phyloP scores from a whole-genome alignment of 257 asterid species.

The Solanum peruvianum region DNA sequence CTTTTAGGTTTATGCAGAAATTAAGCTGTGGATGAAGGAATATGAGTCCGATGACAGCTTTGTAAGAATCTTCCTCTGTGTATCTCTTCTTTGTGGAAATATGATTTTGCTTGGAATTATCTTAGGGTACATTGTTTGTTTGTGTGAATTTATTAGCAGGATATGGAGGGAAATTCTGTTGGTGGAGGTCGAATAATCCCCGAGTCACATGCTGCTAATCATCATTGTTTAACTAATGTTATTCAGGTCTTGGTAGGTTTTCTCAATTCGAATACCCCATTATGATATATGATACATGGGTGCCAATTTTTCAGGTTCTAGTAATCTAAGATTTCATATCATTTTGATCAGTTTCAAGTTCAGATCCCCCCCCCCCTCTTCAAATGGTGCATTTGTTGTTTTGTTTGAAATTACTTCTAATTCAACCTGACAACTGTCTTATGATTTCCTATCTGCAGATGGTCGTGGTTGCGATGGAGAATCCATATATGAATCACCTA shows the following conservation, averaged over 20 bases:
- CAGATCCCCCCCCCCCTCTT: neutral
- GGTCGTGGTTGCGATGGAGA: slow-evolving; percentile 37
- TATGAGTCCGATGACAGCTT: slow-evolving; percentile 22
- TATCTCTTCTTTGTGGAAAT: neutral
- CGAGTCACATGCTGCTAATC: slow-evolving; percentile 15
- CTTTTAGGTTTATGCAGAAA: slow-evolving; percentile 45
- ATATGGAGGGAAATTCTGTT: slow-evolving; percentile 8
- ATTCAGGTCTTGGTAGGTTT: slow-evolving; percentile 41
- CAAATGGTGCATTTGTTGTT: neutral
- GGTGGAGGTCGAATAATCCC: slow-evolving; percentile 1
- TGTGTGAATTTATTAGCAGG: slow-evolving; percentile 26
- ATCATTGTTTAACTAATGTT: slow-evolving; percentile 33
- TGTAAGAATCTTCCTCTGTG: slow-evolving; percentile 1
- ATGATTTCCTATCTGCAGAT: slow-evolving; percentile 35
- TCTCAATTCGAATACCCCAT: neutral
- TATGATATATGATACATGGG: neutral
- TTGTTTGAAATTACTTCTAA: neutral
- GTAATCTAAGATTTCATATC: neutral
- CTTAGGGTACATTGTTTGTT: neutral
- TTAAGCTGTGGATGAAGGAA: slow-evolving; percentile 44
- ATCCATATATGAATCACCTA: slow-evolving; percentile 48
- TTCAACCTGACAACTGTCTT: neutral
- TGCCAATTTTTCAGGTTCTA: neutral
- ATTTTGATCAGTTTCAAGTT: neutral
- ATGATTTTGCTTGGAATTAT: neutral